phyloP scores from a whole-genome alignment of 2,329 filamentous ascomycete genomes.

The Elsinoe australis region DNA sequence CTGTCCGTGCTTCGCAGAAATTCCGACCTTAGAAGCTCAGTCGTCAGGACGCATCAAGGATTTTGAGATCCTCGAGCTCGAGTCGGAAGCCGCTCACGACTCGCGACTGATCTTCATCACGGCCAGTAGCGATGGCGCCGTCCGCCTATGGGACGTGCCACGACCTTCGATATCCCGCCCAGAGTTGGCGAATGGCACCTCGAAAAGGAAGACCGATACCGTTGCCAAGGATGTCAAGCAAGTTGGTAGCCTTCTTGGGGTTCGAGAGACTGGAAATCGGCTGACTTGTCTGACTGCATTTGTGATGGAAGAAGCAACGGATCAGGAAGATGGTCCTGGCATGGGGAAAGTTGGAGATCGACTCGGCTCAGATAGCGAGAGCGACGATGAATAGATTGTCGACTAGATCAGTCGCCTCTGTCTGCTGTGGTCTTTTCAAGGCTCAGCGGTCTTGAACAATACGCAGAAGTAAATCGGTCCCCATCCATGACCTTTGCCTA shows the following conservation, averaged over 20 bases:
- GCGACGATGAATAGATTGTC: conserved; percentile 17
- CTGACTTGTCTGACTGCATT: conserved; percentile 86
- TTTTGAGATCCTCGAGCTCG: conserved; percentile 57
- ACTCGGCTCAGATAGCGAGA: too few relatives aligned
- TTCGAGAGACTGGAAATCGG: conserved; percentile 76
- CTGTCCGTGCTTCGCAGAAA: conserved; percentile 55
- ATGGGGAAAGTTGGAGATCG: too few relatives aligned
- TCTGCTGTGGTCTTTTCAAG: background rate
- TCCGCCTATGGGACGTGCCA: conserved; percentile 66
- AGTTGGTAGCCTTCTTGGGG: conserved; percentile 62
- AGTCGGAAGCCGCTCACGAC: conserved; percentile 31
- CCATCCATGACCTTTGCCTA: conserved; percentile 27
- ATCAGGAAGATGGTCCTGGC: too few relatives aligned
- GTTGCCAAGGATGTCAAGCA: conserved; percentile 28
- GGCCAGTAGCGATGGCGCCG: conserved; percentile 74
- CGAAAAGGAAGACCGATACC: background rate
- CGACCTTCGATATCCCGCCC: conserved; percentile 23
- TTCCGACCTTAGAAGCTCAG: conserved; percentile 64
- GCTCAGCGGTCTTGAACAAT: conserved; percentile 29
- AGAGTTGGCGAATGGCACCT: background rate
- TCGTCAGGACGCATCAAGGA: conserved; percentile 76
- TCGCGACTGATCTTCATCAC: conserved; percentile 56
- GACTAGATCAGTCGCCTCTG: too few relatives aligned
- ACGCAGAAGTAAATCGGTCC: conserved; percentile 37
- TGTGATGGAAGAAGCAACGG: conserved; percentile 54